These are phyloP conservation scores for fission yeast (Schizosaccharomyces pombe) DNA, from an alignment of 805 yeast species.

Conservation along the genomic window DNA sequence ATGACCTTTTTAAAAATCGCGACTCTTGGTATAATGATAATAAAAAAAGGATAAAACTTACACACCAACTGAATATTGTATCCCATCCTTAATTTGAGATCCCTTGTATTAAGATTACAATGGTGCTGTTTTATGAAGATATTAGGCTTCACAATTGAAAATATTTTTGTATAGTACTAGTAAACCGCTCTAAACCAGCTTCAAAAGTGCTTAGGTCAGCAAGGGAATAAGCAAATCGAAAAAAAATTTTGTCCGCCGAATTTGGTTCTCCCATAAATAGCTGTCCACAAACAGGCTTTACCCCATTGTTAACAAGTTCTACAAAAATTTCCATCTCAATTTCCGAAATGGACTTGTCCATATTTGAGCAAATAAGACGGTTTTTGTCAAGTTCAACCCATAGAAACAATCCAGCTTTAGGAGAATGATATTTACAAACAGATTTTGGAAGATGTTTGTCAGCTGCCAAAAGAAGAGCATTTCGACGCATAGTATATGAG, in stretches of 20 bases:
- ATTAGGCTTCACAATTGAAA: too few relatives aligned
- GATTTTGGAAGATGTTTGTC: constrained; percentile 30
- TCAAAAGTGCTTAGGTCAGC: neutral
- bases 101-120: too few relatives aligned
- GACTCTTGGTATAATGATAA: too few relatives aligned
- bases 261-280: neutral
- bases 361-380: neutral
- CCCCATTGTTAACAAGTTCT: neutral
- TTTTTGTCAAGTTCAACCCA: constrained; percentile 30
- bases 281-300: neutral
- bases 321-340: neutral
- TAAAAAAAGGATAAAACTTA: too few relatives aligned
- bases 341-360: neutral
- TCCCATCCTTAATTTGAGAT: too few relatives aligned
- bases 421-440: constrained; percentile 17
- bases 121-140: too few relatives aligned
- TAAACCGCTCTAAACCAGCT: neutral
- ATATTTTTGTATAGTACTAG: neutral
- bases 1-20: too few relatives aligned
- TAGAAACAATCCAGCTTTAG: constrained; percentile 32
- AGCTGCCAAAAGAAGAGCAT: constrained; percentile 59
- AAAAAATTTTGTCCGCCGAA: neutral
- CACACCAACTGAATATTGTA: too few relatives aligned
- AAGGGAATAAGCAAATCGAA: neutral
- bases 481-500: constrained; percentile 73